Conservation (phyloP, 495 filamentous ascomycete genomes). For the Hypoxylon fragiforme region DNA sequence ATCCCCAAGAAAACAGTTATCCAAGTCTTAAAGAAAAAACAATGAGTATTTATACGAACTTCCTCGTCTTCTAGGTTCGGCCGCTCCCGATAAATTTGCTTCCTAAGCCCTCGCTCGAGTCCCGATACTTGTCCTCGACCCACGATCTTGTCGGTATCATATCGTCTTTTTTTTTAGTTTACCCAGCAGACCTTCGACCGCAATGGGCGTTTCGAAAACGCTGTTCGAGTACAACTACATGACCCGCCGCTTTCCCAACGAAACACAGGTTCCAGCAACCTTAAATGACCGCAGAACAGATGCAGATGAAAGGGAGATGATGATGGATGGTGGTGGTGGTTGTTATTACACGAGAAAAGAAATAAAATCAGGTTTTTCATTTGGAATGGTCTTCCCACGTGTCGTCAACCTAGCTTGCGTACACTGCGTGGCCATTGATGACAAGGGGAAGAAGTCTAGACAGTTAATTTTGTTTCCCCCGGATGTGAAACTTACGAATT, state of each 20-base stretch:
- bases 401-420: conserved; percentile 13
- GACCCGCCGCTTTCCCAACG: conserved; percentile 19
- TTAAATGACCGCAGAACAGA: conserved; percentile 26
- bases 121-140: conserved; percentile 34
- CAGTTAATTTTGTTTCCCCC: conserved; percentile 42
- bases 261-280: conserved; percentile 19
- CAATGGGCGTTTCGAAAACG: conserved; percentile 28
- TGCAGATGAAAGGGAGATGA: conserved; percentile 21
- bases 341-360: conserved; percentile 41
- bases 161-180: conserved; percentile 2
- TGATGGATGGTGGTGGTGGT: conserved; percentile 28
- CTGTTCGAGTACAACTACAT: conserved; percentile 29
- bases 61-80: conserved; percentile 93
- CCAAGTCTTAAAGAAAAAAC: conserved; percentile 81
- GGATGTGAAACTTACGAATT: conserved; percentile 36
- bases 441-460: conserved; percentile 38
- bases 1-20: conserved; percentile 82
- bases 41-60: conserved; percentile 75
- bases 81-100: conserved; percentile 71
- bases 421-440: conserved; percentile 18
- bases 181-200: conserved; percentile 16
- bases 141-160: conserved; percentile 27
- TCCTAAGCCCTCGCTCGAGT: conserved; percentile 24
- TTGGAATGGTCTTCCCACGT: conserved; percentile 37
- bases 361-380: conserved; percentile 45